phyloP scores from a whole-genome alignment of 768 basidiomycete species.

The Pleurotus djamor region DNA sequence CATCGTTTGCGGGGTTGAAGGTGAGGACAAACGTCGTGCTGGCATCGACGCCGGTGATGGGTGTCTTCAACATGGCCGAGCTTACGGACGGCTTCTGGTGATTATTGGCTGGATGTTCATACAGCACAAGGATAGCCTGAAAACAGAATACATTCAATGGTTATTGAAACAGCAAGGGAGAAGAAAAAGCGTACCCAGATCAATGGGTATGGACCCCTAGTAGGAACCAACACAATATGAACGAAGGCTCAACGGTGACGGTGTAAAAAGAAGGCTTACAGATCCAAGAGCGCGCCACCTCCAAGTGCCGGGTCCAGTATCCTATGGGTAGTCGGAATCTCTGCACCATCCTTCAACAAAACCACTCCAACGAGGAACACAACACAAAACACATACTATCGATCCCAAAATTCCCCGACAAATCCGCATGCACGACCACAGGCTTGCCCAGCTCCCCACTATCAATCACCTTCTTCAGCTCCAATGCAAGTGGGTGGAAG shows the following conservation, averaged over 20 bases:
- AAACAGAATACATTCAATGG: background rate
- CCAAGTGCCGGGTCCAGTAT: conserved; percentile 79
- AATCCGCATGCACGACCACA: conserved; percentile 68
- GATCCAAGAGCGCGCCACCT: conserved; percentile 81
- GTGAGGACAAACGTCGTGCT: conserved; percentile 74
- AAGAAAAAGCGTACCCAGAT: conserved; percentile 55
- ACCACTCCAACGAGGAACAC: background rate
- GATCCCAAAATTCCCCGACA: conserved; percentile 69
- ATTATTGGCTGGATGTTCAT: conserved; percentile 78
- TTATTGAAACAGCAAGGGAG: background rate
- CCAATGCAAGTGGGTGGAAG: conserved; percentile 68
- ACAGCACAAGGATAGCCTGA: conserved; percentile 75
- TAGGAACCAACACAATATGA: background rate
- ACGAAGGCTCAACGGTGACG: conserved; percentile 2
- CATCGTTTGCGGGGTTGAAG: conserved; percentile 36
- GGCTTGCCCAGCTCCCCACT: conserved; percentile 66
- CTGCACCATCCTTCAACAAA: conserved; percentile 29
- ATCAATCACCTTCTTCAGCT: conserved; percentile 63
- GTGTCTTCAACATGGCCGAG: conserved; percentile 74
- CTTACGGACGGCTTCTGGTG: conserved; percentile 54
- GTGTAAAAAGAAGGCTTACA: conserved; percentile 48
- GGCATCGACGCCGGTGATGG: conserved; percentile 75
- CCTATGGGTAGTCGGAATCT: conserved; percentile 65
- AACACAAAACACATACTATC: conserved; percentile 43
- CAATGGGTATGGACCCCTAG: conserved; percentile 78